A percentile compares a stretch with the other conserved stretches of the same genome.
Conservation (phyloP, 75 land plant species). For the Selaginella tamariscina region DNA sequence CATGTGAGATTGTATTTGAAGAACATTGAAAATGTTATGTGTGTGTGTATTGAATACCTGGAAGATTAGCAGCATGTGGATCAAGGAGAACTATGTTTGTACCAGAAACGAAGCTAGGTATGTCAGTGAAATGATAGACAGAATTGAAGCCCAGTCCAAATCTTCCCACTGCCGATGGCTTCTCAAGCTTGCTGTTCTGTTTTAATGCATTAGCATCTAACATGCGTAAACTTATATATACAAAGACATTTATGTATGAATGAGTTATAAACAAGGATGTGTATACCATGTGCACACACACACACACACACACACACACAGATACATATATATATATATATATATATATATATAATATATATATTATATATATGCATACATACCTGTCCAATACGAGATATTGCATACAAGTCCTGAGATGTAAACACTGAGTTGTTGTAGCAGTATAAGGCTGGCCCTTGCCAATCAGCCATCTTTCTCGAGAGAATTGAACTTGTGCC, state of each 20-base stretch:
- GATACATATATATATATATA: no score
- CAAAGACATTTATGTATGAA: no score
- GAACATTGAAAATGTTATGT: no score
- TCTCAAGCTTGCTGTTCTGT: conserved; percentile 93
- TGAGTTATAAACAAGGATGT: no score
- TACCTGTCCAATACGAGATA: conserved; percentile 97
- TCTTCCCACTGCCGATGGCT: conserved; percentile 88
- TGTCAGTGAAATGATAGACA: conserved; percentile 93
- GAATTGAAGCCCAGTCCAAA: conserved; percentile 96
- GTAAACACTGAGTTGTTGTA: conserved; percentile 81
- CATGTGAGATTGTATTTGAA: no score
- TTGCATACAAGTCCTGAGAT: conserved; percentile 79
- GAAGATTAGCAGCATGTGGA: conserved; percentile 85
- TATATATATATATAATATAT: no score
- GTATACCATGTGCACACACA: no score
- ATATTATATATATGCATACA: no score
- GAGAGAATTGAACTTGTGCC: conserved; percentile 87
- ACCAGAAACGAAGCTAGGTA: conserved; percentile 90
- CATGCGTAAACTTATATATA: no score
- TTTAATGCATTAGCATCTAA: no score
- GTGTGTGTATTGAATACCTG: no score
- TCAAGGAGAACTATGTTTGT: conserved; percentile 90
- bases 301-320: no score
- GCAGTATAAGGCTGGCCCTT: conserved; percentile 92
- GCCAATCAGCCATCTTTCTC: conserved; percentile 96